Conservation (phyloP, 2,329 filamentous ascomycete genomes). For the Helotiales sp. region DNA sequence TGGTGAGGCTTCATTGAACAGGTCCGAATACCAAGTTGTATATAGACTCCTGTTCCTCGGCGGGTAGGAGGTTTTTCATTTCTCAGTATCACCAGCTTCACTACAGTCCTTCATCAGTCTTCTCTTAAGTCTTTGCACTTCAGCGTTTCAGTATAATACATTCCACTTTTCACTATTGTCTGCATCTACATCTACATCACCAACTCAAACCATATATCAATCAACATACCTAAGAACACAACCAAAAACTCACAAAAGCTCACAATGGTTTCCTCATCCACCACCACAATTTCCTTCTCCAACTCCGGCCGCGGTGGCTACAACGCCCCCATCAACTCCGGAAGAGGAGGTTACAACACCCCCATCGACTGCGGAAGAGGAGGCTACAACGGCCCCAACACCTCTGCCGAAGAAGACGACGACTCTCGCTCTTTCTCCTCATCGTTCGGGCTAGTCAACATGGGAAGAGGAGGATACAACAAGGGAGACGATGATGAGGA, state of each 20-base stretch:
- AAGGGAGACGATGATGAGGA: constrained; percentile 27
- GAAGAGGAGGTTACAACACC: constrained; percentile 14
- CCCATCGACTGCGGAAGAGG: constrained; percentile 27
- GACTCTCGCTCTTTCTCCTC: constrained; percentile 5
- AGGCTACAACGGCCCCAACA: constrained; percentile 27
- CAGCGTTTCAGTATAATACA: background rate
- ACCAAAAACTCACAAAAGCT: background rate
- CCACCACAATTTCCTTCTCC: constrained; percentile 9
- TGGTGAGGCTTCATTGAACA: background rate
- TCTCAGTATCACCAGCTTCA: constrained; percentile 6
- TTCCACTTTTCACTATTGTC: background rate
- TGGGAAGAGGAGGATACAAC: constrained; percentile 32
- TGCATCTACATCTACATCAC: background rate
- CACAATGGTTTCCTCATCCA: constrained; percentile 25
- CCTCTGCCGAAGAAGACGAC: constrained; percentile 18
- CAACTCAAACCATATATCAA: background rate
- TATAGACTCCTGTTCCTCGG: background rate
- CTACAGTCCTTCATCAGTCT: constrained; percentile 1
- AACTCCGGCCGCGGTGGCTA: constrained; percentile 29
- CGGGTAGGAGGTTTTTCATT: constrained; percentile 7
- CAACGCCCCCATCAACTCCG: constrained; percentile 24
- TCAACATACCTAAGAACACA: background rate
- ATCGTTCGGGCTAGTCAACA: constrained; percentile 11
- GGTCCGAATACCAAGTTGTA: background rate
- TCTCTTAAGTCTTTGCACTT: background rate